Evolutionary conservation across 1,284 basidiomycete genomes (phyloP), one percentile per base, ranked within the genome.

Genomic region (Irpex sp.): DNA sequence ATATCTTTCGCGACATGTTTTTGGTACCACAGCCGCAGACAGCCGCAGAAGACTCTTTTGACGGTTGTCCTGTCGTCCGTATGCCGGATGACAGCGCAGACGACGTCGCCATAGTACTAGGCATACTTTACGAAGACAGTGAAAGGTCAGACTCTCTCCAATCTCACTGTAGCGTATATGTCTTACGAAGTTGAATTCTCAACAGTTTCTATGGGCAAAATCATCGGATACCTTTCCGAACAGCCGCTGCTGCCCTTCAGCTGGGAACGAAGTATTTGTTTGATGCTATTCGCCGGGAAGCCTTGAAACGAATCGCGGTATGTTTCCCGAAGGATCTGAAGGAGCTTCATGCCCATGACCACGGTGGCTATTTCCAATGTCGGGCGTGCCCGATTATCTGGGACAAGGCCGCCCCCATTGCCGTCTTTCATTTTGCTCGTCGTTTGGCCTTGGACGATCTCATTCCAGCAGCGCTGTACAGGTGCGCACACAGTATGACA

Each of bases 1-100:
- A 87, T 37, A 78, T 89, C 9, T 89, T 89, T 71, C 78, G 77
- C 61, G 83, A 81, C 62, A 73, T 88, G 62, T 82, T 89, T 49
- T 57, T 31, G n/a, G 26, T 57, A n/a, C 55, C 55, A 15, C 55
- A 62, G 37, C 61, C 55, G n/a, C 19, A 57, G 55, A 8, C 9
- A 7, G 9, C 9, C 11, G 36, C 13, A 19, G 17, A 19, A 9
- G 59, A 55, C 3, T 21, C 37, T 4, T 38, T 54, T 8, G 51
- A 61, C 4, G 59, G 51, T 5, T 54, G 49, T 56, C 59, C 51
- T 19, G 36, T 61, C 19, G 21, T 61, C 9, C 47, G 13, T 6
- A 26, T 60, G 49, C 13, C 49, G 36, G 58, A 49, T 15, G 58
- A 60, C 21, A 49, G 19, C 11, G 17, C 48, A 8, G 34, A 34